Evolutionary conservation across 2,329 filamentous ascomycete genomes (phyloP), one percentile per base, ranked within the genome.

Genomic region (Fusarium sp.): DNA sequence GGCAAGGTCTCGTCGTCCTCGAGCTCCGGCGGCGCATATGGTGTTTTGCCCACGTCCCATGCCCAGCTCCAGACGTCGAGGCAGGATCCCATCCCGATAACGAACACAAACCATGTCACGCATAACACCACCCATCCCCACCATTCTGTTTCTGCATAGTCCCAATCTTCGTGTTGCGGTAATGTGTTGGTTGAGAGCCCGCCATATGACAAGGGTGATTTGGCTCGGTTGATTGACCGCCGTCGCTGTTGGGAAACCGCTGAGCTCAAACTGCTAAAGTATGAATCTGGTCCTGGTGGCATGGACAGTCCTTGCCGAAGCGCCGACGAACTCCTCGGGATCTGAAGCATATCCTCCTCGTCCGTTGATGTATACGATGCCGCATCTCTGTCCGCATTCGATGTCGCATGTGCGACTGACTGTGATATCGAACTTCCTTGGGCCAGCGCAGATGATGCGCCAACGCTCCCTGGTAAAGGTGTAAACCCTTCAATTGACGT

Each of bases 21-120:
- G 50, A 98, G 87, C 84, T 98, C 96, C 5, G 96, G 96, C 60
- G 96, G 96, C 64, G 96, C 96, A 83, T 98, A 98, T 0, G 96
- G 96, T 37, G 95, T 98, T 82, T 96, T 95, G 54, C 96, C 96
- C 2, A 98, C 96, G 85, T 98, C 96, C 97, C 97, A 99, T 3
- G 97, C 97, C 97, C 97, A 99, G 83, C 92, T 97, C 97, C 97
- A 99, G 24, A 98, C 91, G 24, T 94, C 96, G 54, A 98, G 88
- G 82, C 95, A 98, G 60, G 94, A 97, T 63, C 97, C 97, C 94
- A 99, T 98, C 35, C 97, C 97, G 1, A 97, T 91, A 22, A 98
- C 95, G 82, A 99, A 98, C 29, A 98, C 95, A 52, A 97, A 85
- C 97, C 97, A 99, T 0, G 97, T 99, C 56, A 94, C 92, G 45